Evolutionary conservation across 1,139 yeast species (phyloP).

Genomic region (Debaryomyces sp.): DNA sequence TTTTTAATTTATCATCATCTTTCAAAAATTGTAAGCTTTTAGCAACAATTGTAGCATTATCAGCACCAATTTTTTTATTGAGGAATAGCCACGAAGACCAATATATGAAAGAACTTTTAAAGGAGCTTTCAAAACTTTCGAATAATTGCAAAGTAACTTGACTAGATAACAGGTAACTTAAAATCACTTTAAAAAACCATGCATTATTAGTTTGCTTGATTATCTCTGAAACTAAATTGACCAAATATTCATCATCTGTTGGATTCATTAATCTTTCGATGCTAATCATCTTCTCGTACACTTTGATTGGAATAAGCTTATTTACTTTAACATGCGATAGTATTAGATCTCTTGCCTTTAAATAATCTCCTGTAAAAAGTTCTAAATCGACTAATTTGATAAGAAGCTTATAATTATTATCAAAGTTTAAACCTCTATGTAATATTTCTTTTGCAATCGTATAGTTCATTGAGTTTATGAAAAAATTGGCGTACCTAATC

Average conservation of each 20-base stretch:
- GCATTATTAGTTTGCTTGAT: slow-evolving; percentile 26
- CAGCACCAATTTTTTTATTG: background rate
- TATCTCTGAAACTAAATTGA: slow-evolving; percentile 26
- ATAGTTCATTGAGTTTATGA: slow-evolving; percentile 29
- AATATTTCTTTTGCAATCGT: slow-evolving; percentile 41
- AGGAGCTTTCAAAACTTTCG: slow-evolving; percentile 7
- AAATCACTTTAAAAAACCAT: slow-evolving; percentile 24
- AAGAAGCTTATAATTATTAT: slow-evolving; percentile 28
- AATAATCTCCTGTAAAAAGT: slow-evolving; percentile 30
- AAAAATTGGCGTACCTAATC: slow-evolving; percentile 60
- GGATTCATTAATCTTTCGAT: slow-evolving; percentile 35
- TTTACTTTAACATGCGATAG: slow-evolving; percentile 29
- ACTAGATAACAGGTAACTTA: slow-evolving; percentile 18
- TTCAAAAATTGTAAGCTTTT: slow-evolving; percentile 1
- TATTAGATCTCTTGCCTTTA: slow-evolving; percentile 40
- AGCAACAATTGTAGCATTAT: background rate
- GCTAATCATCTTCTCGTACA: slow-evolving; percentile 40
- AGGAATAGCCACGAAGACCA: slow-evolving; percentile 5
- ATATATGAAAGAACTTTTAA: slow-evolving; percentile 3
- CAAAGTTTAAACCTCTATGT: slow-evolving; percentile 31
- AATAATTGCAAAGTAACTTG: slow-evolving; percentile 15
- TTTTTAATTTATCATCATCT: background rate
- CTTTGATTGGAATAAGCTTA: slow-evolving; percentile 33
- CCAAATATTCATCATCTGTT: slow-evolving; percentile 26
- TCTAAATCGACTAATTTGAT: slow-evolving; percentile 45